Percentiles rank a stretch among this genome's conserved stretches.
phyloP scores from a whole-genome alignment of 305 asterid genomes.

The Fraxinus velutina region DNA sequence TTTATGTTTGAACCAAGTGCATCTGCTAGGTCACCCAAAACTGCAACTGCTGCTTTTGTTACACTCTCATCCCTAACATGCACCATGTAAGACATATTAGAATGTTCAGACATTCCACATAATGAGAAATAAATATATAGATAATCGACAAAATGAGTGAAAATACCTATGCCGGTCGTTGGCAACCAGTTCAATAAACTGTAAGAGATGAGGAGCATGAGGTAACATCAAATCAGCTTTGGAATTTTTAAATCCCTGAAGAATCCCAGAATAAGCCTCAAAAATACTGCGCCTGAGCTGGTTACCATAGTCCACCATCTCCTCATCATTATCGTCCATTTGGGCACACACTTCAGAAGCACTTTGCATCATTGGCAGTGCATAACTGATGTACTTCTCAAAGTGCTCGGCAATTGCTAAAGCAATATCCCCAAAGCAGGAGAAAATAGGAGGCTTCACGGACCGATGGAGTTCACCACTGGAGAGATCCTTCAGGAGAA shows the following conservation, averaged over 20 bases:
- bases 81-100: constrained; percentile 12
- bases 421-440: constrained; percentile 92
- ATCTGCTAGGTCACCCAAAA: constrained; percentile 82
- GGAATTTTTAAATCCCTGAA: constrained; percentile 79
- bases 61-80: constrained; percentile 62
- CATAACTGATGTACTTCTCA: constrained; percentile 66
- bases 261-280: constrained; percentile 89
- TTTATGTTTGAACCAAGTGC: constrained; percentile 68
- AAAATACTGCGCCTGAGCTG: constrained; percentile 74
- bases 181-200: constrained; percentile 64
- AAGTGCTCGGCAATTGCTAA: constrained; percentile 76
- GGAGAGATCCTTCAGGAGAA: constrained; percentile 69
- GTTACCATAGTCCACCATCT: constrained; percentile 76
- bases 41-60: constrained; percentile 80
- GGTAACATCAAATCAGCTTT: constrained; percentile 68
- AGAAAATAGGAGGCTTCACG: constrained; percentile 88
- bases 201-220: constrained; percentile 72
- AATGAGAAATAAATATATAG: neutral
- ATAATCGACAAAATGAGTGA: neutral
- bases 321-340: constrained; percentile 63
- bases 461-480: constrained; percentile 76
- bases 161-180: constrained; percentile 55
- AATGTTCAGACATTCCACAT: neutral
- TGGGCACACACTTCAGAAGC: constrained; percentile 76
- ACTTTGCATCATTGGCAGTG: constrained; percentile 77